Evolutionary conservation across 164 flowering plant genomes (phyloP).

Genomic region (Cinnamomum micranthum): DNA sequence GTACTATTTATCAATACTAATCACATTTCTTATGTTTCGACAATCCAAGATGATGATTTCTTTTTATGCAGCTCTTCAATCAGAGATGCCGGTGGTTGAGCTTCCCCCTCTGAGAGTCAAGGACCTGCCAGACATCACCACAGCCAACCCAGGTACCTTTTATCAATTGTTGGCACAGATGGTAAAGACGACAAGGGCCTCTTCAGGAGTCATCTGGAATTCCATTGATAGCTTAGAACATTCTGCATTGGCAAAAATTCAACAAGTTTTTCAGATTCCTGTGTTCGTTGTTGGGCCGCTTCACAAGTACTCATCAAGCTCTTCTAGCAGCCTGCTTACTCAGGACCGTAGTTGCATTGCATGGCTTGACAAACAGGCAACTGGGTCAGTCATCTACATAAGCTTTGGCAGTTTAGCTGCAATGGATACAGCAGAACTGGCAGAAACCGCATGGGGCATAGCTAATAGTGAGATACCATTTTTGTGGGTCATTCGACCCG

Average conservation of each 20-base stretch:
- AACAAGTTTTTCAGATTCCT: slow-evolving; percentile 14
- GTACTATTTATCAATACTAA: no score
- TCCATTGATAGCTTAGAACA: slow-evolving; percentile 24
- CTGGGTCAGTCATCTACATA: slow-evolving; percentile 32
- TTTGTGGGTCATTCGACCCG: slow-evolving; percentile 43
- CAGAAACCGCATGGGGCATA: slow-evolving; percentile 37
- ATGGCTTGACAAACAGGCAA: slow-evolving; percentile 40
- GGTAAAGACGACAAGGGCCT: slow-evolving; percentile 14
- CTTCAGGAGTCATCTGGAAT: slow-evolving; percentile 32
- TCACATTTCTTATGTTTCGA: not conserved
- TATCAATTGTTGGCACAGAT: slow-evolving; percentile 5
- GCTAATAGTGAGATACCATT: slow-evolving; percentile 33
- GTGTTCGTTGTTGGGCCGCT: slow-evolving; percentile 37
- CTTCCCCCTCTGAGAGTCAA: slow-evolving; percentile 35
- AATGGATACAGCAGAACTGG: slow-evolving; percentile 17
- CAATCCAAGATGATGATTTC: not conserved
- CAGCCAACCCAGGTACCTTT: not conserved
- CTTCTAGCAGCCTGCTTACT: slow-evolving; percentile 21
- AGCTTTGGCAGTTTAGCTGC: slow-evolving; percentile 41
- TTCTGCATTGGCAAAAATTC: slow-evolving; percentile 5
- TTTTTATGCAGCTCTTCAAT: not conserved
- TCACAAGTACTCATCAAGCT: slow-evolving; percentile 19
- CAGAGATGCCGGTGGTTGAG: slow-evolving; percentile 18
- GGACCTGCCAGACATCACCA: slow-evolving; percentile 24
- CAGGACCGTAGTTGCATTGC: slow-evolving; percentile 30